Conservation (phyloP, 1,139 yeast genomes). For the Candida sanyaensis region DNA sequence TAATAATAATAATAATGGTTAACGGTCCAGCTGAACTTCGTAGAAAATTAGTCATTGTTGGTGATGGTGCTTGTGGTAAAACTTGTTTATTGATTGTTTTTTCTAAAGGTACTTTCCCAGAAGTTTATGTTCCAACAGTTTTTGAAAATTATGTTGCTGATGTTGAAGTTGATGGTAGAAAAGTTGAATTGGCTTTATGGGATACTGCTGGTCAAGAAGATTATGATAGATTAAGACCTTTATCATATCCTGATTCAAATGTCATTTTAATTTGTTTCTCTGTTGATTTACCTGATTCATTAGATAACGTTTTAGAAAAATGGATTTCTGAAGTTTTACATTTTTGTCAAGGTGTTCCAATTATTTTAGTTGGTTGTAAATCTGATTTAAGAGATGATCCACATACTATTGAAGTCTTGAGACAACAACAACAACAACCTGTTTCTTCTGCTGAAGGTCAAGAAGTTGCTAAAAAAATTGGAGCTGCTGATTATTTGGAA, state of each 20-base stretch:
- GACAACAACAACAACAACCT: slow-evolving; percentile 75
- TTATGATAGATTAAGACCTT: slow-evolving; percentile 73
- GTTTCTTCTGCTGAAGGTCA: slow-evolving; percentile 81
- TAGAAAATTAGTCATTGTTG: slow-evolving; percentile 81
- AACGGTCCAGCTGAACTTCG: slow-evolving; percentile 66
- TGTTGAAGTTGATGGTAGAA: slow-evolving; percentile 92
- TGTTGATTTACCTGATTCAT: slow-evolving; percentile 87
- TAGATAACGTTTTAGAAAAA: slow-evolving; percentile 90
- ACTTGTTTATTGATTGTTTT: slow-evolving; percentile 83
- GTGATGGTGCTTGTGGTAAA: slow-evolving; percentile 89
- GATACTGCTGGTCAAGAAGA: slow-evolving; percentile 88
- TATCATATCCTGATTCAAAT: slow-evolving; percentile 91
- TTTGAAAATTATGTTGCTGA: slow-evolving; percentile 94
- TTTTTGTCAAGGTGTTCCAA: slow-evolving; percentile 94
- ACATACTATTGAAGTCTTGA: slow-evolving; percentile 70
- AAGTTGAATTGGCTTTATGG: slow-evolving; percentile 93
- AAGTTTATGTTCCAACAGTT: slow-evolving; percentile 93
- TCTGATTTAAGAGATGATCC: slow-evolving; percentile 86
- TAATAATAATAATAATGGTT: too few species aligned
- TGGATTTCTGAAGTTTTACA: slow-evolving; percentile 95
- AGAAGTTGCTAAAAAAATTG: slow-evolving; percentile 81
- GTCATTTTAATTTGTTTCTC: slow-evolving; percentile 92
- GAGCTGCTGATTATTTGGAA: slow-evolving; percentile 84
- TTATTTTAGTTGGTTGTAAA: slow-evolving; percentile 91
- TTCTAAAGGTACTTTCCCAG: slow-evolving; percentile 95